phyloP scores from a whole-genome alignment of 306 rosid species.

The Acacia melanoxylon region DNA sequence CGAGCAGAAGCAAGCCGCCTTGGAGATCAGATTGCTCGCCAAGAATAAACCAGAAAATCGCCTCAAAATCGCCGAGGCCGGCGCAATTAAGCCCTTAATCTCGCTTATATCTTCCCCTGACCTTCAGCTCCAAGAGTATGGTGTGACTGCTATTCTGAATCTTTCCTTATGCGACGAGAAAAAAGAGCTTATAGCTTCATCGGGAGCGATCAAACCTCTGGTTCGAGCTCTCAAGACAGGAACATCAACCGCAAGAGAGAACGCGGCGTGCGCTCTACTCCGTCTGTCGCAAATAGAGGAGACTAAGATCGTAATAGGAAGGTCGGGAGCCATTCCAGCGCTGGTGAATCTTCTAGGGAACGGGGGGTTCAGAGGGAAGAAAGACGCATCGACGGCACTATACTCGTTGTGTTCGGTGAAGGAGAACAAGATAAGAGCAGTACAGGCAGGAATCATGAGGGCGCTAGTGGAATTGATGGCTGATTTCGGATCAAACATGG shows the following conservation, averaged over 20 bases:
- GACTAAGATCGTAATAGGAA: constrained; percentile 74
- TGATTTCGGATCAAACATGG: constrained; percentile 88
- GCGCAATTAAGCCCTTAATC: constrained; percentile 80
- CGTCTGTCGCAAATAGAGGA: constrained; percentile 79
- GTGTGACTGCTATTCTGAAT: constrained; percentile 92
- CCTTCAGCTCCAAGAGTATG: constrained; percentile 86
- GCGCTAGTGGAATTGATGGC: constrained; percentile 89
- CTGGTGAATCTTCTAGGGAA: constrained; percentile 69
- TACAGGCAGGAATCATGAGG: constrained; percentile 85
- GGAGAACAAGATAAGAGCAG: constrained; percentile 86
- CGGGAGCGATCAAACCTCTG: constrained; percentile 83
- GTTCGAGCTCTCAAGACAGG: constrained; percentile 67
- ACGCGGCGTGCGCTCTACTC: constrained; percentile 89
- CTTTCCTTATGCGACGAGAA: constrained; percentile 94
- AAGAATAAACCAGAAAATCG: constrained; percentile 87
- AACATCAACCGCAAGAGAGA: constrained; percentile 80
- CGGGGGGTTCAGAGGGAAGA: constrained; percentile 77
- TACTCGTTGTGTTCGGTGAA: constrained; percentile 74
- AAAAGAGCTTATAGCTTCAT: constrained; percentile 67
- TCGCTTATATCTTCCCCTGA: constrained; percentile 67
- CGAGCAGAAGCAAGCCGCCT: constrained; percentile 89
- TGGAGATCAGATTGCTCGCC: constrained; percentile 91
- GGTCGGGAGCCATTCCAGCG: constrained; percentile 84
- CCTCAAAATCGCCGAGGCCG: constrained; percentile 67
- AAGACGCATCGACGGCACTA: constrained; percentile 94